A percentile compares a stretch with the other conserved stretches of the same genome.
Conservation (phyloP, 257 asterid species). For the Forsythia viridissima region DNA sequence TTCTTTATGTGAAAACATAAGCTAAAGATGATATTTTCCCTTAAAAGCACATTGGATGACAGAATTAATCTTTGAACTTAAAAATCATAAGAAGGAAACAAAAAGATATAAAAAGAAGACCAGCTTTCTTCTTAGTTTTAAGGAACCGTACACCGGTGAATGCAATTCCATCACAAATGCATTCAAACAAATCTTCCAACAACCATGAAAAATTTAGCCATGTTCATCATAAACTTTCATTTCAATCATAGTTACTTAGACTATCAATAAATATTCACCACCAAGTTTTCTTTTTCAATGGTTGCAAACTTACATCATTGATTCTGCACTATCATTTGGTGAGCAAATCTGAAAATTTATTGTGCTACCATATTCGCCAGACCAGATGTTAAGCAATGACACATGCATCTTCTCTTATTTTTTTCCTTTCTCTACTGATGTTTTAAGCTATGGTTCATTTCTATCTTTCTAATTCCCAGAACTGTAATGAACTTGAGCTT, state of each 20-base stretch:
- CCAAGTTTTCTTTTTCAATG: neutral
- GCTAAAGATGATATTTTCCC: neutral
- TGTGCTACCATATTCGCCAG: neutral
- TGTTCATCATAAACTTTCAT: neutral
- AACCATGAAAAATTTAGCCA: neutral
- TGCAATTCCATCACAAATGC: neutral
- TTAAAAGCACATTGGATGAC: neutral
- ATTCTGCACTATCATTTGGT: neutral
- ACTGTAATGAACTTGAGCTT: slow-evolving; percentile 1
- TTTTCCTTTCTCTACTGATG: neutral
- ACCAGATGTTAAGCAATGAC: neutral
- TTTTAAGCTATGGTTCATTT: neutral
- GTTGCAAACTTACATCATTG: neutral
- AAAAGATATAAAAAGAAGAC: neutral
- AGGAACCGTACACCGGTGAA: neutral
- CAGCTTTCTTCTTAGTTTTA: neutral
- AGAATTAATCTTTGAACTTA: neutral
- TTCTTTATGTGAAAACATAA: slow-evolving; percentile 2
- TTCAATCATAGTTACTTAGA: neutral
- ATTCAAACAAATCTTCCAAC: neutral
- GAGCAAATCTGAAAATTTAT: neutral
- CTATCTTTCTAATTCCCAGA: neutral
- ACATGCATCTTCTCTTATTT: neutral
- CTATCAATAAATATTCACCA: neutral
- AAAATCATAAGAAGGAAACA: neutral